Base-by-base conservation (phyloP, 192 early-diverging fungal genomes). In the Pilobolus umbonatus region DNA sequence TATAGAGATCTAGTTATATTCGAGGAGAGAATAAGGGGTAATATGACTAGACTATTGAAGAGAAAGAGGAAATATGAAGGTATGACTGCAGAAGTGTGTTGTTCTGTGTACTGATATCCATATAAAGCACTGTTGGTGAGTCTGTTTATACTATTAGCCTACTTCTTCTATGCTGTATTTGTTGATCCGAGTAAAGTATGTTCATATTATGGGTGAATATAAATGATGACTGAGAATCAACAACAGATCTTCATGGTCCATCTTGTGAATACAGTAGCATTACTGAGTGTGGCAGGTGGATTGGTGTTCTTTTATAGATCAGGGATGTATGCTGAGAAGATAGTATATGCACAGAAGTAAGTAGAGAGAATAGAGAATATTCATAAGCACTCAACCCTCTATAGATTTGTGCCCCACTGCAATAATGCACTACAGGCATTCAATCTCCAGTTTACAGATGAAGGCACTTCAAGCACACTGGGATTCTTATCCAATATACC, bases 1-100 rank as follows among this genome's bases (percentile, higher is more conserved):
- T 91, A 82, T 65, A 77, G 85, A 54, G 89, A 91, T 74, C 79
- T 87, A 47, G 77, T 89, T 32, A 85, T 89, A 39, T 91, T 91
- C 66, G 89, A 91, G 54, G 89, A 91, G 65, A 72, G 89, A 36
- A 73, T 91, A 25, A 84, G 85, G 56, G 79, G 85, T 61, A 91
- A 87, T 71, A 77, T 87, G 69, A 70, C 77, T 8, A 72, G 83
- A 28, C 64, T 88, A 38, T 73, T 78, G 57, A 80, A 79, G 54
- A 77, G 85, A 36, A 83, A 85, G 57, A 83, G 80, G 54, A 91
- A 85, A 75, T 91, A 88, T 58, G 76, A 80, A 78, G 78, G 82
- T 82, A 75, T 14, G 32, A 46, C 32, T 25, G 17, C n/a, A n/a
- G n/a, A n/a, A n/a, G n/a, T n/a, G n/a, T n/a, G n/a, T n/a, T n/a